Percentiles rank a stretch among this genome's conserved stretches.
Evolutionary conservation across 139 green algal genomes (phyloP).

Genomic region (Pleodorina starrii): DNA sequence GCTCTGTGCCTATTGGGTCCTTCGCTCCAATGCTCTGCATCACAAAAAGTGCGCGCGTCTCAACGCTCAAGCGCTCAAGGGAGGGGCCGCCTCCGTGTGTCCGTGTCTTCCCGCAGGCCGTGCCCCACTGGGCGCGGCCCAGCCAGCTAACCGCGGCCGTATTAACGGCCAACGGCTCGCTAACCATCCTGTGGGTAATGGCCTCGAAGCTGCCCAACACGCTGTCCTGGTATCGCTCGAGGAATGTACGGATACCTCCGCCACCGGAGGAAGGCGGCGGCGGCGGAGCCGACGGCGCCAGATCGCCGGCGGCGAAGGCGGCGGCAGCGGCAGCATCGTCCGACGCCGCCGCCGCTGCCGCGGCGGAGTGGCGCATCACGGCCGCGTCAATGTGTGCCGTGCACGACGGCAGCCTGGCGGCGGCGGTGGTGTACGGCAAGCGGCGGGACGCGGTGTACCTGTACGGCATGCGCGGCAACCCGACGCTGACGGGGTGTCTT

Average conservation of each 20-base stretch:
- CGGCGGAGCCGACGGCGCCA: too few species aligned
- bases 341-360: background rate
- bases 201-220: conserved; percentile 42
- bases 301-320: too few species aligned
- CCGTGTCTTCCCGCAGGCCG: background rate
- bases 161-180: background rate
- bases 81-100: too few species aligned
- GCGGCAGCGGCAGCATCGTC: too few species aligned
- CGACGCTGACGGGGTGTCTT: conserved; percentile 14
- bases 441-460: background rate
- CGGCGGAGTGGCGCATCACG: background rate
- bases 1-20: too few species aligned
- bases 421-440: conserved; percentile 26
- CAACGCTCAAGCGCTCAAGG: too few species aligned
- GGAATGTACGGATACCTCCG: background rate
- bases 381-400: background rate
- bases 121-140: conserved; percentile 39
- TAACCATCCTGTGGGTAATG: conserved; percentile 14
- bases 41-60: too few species aligned
- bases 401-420: conserved; percentile 1
- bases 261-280: background rate
- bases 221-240: conserved; percentile 5
- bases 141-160: conserved; percentile 27
- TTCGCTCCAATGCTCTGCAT: too few species aligned
- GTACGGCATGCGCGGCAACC: conserved; percentile 36